phyloP scores from a whole-genome alignment of 2,329 filamentous ascomycete genomes.

The Beauveria rudraprayagi region DNA sequence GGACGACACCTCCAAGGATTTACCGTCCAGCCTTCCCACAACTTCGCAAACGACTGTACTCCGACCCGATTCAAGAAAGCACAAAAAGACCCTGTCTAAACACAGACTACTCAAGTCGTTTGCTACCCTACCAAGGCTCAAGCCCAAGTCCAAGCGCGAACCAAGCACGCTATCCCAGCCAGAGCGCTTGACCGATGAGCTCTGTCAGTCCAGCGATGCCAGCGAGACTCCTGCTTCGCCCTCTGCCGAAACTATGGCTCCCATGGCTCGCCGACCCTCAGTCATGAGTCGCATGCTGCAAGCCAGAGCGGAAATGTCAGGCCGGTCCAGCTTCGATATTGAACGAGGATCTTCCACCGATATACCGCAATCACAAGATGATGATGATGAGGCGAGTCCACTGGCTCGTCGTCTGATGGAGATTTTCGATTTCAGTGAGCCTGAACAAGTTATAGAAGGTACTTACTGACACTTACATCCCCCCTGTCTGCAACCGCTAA shows the following conservation, averaged over 20 bases:
- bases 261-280: constrained; percentile 49
- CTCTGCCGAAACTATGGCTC: constrained; percentile 16
- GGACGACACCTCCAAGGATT: constrained; percentile 47
- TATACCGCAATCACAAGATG: constrained; percentile 23
- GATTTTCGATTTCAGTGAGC: constrained; percentile 74
- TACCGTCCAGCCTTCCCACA: constrained; percentile 36
- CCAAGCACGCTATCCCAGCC: constrained; percentile 31
- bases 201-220: constrained; percentile 19
- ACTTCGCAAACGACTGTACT: constrained; percentile 37
- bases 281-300: constrained; percentile 74
- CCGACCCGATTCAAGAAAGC: constrained; percentile 29
- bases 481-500: constrained; percentile 6
- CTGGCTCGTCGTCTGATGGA: constrained; percentile 68
- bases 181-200: constrained; percentile 21
- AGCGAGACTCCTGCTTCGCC: constrained; percentile 19
- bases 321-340: constrained; percentile 49
- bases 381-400: constrained; percentile 42
- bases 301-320: constrained; percentile 56
- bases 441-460: constrained; percentile 80
- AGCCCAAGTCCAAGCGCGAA: constrained; percentile 34
- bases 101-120: constrained; percentile 59
- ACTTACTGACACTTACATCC: constrained; percentile 24
- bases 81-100: constrained; percentile 55
- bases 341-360: constrained; percentile 35
- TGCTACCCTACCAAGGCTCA: constrained; percentile 46